Base-by-base conservation (phyloP, 129 eudicot genomes). In the Lonicera japonica region DNA sequence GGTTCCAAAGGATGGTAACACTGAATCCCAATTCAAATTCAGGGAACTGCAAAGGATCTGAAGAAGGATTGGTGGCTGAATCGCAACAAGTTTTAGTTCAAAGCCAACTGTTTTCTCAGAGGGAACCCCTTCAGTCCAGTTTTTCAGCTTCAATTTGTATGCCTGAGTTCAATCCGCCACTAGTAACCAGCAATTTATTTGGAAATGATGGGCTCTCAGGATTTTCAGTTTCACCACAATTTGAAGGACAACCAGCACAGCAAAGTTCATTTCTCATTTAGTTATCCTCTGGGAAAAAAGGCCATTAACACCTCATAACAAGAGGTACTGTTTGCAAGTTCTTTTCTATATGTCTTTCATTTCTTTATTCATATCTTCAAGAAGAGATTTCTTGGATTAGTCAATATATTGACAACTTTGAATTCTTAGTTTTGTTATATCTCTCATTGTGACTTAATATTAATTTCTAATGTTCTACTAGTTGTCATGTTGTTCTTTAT, bases 111-210 rank as follows among this genome's bases (percentile, higher is more conserved):
- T 73, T 24, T 77, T 48, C 51, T 71, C 77, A 77, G 25, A 65
- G 82, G 85, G 85, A 81, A 78, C 77, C 83, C 82, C 80, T 78
- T 75, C 85, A 73, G 85, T 78, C 94, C 81, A 80, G 79, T 68
- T 60, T 40, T 46, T 53, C 38, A 34, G 68, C 76, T 40, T 15
- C 54, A 21, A 13, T 60, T 23, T 55, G 34, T 15, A 48, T 25
- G 21, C 21, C 20, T 20, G 21, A 5, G n/a, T 14, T 17, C 55
- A 50, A 50, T 17, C 21, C 55, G 8, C 14, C 53, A 47, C 16
- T n/a, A 14, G n/a, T 8, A 14, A 14, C 16, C n/a, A n/a, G 55
- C 19, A 17, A 11, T 50, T 5, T 5, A 15, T 14, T 50, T 12
- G 19, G 18, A 16, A 6, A 15, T 15, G 55, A 50, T 17, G 21